Percentiles rank a stretch among this genome's conserved stretches.
Conservation (phyloP, 2,329 filamentous ascomycete genomes). For the Phialophora tarda region DNA sequence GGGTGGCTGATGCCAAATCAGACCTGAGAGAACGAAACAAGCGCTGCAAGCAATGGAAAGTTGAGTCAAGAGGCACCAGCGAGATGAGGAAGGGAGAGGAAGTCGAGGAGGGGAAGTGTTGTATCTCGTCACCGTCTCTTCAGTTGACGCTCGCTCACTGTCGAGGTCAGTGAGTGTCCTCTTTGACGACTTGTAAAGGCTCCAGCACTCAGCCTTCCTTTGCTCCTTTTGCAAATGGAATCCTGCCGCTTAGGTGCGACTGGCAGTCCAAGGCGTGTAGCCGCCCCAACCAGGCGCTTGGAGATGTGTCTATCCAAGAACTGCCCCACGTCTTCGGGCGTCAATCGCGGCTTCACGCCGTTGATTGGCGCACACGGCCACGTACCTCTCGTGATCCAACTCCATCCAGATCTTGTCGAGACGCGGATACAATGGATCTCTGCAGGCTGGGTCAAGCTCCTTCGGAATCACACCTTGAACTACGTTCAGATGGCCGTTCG, state of each 20-base stretch:
- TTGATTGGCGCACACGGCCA: conserved; percentile 24
- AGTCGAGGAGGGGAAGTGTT: not conserved
- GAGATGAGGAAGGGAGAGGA: conserved; percentile 2
- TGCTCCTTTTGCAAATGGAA: not conserved
- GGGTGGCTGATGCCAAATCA: conserved; percentile 8
- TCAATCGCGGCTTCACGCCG: conserved; percentile 22
- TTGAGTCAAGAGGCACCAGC: not conserved
- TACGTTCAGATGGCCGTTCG: not conserved
- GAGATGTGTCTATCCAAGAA: conserved; percentile 16
- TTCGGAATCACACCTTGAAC: not conserved
- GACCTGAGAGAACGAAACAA: conserved; percentile 16
- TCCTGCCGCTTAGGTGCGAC: not conserved
- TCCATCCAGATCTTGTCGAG: not conserved
- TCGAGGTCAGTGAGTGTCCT: not conserved
- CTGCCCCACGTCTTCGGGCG: conserved; percentile 34
- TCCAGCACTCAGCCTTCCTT: conserved; percentile 2
- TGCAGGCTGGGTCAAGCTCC: not conserved
- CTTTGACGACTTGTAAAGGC: not conserved
- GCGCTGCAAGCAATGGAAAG: conserved; percentile 2
- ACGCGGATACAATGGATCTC: not conserved
- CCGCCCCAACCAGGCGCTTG: conserved; percentile 33
- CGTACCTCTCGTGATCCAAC: conserved; percentile 7
- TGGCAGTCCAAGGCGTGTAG: conserved; percentile 9
- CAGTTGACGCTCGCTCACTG: not conserved
- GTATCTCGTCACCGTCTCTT: not conserved